Conservation (phyloP, 345 rosid species). For the Nephelium lappaceum region DNA sequence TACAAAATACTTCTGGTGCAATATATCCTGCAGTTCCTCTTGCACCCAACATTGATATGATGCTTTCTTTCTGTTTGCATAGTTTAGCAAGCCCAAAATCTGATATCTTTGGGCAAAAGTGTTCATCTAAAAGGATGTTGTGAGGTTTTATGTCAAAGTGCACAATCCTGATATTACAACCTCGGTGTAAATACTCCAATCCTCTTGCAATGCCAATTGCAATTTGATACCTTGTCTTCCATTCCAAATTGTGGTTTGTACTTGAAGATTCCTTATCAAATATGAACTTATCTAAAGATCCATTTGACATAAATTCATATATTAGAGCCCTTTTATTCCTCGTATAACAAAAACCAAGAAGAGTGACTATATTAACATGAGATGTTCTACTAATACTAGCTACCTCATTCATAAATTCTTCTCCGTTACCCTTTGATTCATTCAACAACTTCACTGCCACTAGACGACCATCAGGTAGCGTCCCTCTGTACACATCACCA, state of each 20-base stretch:
- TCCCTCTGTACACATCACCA: slow-evolving; percentile 38
- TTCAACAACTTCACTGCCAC: slow-evolving; percentile 36
- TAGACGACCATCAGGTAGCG: slow-evolving; percentile 21
- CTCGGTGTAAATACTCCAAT: slow-evolving; percentile 51
- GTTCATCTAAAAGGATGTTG: slow-evolving; percentile 41
- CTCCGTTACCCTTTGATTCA: slow-evolving; percentile 22
- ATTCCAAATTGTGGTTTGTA: background rate
- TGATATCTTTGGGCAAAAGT: slow-evolving; percentile 41
- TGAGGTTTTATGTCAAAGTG: slow-evolving; percentile 59
- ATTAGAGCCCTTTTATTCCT: slow-evolving; percentile 39
- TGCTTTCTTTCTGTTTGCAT: slow-evolving; percentile 34
- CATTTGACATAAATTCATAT: slow-evolving; percentile 43
- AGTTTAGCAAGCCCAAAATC: slow-evolving; percentile 66
- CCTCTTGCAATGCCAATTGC: slow-evolving; percentile 48
- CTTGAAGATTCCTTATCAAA: background rate
- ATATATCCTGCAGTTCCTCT: slow-evolving; percentile 54
- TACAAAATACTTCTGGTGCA: slow-evolving; percentile 45
- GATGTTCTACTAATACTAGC: slow-evolving; percentile 49
- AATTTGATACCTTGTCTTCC: slow-evolving; percentile 28
- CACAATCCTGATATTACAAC: slow-evolving; percentile 51
- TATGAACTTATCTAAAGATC: slow-evolving; percentile 42
- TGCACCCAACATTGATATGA: slow-evolving; percentile 31
- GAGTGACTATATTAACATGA: slow-evolving; percentile 44
- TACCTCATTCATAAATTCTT: slow-evolving; percentile 55
- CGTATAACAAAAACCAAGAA: slow-evolving; percentile 45